Conservation (phyloP, 2,329 filamentous ascomycete genomes). For the Neonectria faginata region DNA sequence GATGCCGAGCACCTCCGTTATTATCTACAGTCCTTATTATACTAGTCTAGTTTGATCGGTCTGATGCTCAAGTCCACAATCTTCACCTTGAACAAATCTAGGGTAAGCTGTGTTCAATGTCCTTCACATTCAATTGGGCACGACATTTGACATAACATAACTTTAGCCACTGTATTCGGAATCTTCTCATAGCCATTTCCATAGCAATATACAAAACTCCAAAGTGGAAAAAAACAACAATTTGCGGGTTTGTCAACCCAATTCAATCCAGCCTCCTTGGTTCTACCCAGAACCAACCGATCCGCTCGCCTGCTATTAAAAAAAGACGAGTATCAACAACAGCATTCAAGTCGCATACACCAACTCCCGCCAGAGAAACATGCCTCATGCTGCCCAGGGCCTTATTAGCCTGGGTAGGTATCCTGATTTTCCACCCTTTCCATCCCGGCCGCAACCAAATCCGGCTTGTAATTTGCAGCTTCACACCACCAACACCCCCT, state of each 20-base stretch:
- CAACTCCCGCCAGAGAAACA: conserved; percentile 41
- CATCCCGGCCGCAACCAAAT: conserved; percentile 11
- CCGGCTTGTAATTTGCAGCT: conserved; percentile 7
- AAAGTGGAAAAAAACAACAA: conserved; percentile 12
- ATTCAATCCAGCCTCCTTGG: conserved; percentile 25
- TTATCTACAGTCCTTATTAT: background rate
- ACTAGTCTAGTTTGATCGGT: background rate
- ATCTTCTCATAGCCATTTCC: conserved; percentile 33
- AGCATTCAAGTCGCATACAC: conserved; percentile 40
- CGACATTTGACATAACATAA: too few species aligned
- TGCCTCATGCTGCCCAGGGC: conserved; percentile 22
- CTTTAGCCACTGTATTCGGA: conserved; percentile 10
- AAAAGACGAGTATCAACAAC: conserved; percentile 24
- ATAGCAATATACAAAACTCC: conserved; percentile 42
- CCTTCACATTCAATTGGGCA: background rate
- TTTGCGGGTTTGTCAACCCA: background rate
- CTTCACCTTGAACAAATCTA: background rate
- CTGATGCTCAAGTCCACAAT: too few species aligned
- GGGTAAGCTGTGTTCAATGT: background rate
- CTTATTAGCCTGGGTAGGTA: conserved; percentile 15
- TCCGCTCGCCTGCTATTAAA: conserved; percentile 30
- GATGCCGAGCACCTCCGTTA: background rate
- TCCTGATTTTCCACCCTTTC: conserved; percentile 17
- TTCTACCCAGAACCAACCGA: conserved; percentile 38
- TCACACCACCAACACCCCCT: conserved; percentile 9